Conservation (phyloP, 75 land plant genomes). For the Adiantum capillusveneris region DNA sequence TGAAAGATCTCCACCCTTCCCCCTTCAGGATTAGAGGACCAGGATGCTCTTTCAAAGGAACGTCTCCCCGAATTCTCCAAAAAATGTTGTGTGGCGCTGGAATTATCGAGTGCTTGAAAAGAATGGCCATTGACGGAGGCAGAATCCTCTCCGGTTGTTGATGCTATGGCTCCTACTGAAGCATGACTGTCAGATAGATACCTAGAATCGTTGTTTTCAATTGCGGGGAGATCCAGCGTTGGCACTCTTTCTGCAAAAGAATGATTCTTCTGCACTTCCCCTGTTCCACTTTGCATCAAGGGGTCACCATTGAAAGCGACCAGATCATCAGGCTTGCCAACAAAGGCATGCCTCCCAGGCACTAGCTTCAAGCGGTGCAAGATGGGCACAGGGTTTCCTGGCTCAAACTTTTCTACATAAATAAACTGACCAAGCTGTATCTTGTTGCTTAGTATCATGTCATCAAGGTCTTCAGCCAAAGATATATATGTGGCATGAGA, state of each 20-base stretch:
- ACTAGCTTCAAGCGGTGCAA: constrained; percentile 73
- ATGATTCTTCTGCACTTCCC: neutral
- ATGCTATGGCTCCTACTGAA: too few species aligned
- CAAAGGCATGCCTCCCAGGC: constrained; percentile 73
- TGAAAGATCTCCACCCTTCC: neutral
- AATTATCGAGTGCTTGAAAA: neutral
- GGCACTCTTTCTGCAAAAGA: neutral
- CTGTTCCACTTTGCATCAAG: neutral
- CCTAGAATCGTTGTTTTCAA: too few species aligned
- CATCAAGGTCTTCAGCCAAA: constrained; percentile 40
- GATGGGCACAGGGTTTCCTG: constrained; percentile 40
- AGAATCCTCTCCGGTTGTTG: too few species aligned
- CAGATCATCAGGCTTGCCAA: constrained; percentile 84
- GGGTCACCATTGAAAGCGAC: constrained; percentile 21
- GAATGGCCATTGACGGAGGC: neutral
- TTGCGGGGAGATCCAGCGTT: too few species aligned
- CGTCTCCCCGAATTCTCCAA: neutral
- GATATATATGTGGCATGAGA: constrained; percentile 43
- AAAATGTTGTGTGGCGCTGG: neutral
- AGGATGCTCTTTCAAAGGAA: constrained; percentile 1
- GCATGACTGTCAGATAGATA: too few species aligned
- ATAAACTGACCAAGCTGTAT: constrained; percentile 51
- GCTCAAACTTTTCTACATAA: constrained; percentile 34
- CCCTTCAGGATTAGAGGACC: neutral
- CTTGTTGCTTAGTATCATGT: constrained; percentile 37